Evolutionary conservation across 768 basidiomycete genomes (phyloP).

Genomic region (Boletus vermiculosoides): DNA sequence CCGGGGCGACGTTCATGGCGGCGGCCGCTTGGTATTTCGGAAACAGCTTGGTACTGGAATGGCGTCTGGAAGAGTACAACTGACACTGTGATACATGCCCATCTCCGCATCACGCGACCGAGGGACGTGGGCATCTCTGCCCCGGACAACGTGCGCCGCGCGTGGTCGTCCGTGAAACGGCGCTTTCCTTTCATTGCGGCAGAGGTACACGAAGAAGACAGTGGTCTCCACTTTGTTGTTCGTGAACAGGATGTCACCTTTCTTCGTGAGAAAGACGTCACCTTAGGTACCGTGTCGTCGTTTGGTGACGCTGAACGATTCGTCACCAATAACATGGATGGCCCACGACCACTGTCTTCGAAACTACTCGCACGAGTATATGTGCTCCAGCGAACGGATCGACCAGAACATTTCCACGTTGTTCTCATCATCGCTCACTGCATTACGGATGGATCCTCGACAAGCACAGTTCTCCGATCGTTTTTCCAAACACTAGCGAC

Average conservation of each 20-base stretch:
- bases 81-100: slow-evolving; percentile 40
- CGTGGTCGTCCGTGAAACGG: slow-evolving; percentile 49
- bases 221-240: slow-evolving; percentile 40
- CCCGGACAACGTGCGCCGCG: slow-evolving; percentile 34
- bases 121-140: slow-evolving; percentile 19
- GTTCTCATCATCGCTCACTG: slow-evolving; percentile 46
- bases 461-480: slow-evolving; percentile 1
- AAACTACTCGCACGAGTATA: slow-evolving; percentile 37
- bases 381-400: slow-evolving; percentile 43
- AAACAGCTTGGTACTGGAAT: slow-evolving; percentile 37
- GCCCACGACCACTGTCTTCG: slow-evolving; percentile 20
- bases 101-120: slow-evolving; percentile 23
- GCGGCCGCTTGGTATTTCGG: slow-evolving; percentile 35
- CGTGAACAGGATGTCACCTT: slow-evolving; percentile 29
- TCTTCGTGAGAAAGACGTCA: slow-evolving; percentile 37
- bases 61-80: slow-evolving; percentile 41
- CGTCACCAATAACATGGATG: slow-evolving; percentile 33
- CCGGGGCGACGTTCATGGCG: slow-evolving; percentile 2
- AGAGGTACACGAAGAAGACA: slow-evolving; percentile 10
- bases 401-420: slow-evolving; percentile 37
- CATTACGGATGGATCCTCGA: not conserved
- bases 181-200: slow-evolving; percentile 48
- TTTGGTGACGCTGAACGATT: slow-evolving; percentile 36
- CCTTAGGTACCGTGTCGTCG: slow-evolving; percentile 35
- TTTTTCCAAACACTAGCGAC: slow-evolving; percentile 7